Conservation (phyloP, 805 yeast species). For the Wickerhamiella bombiphila region DNA sequence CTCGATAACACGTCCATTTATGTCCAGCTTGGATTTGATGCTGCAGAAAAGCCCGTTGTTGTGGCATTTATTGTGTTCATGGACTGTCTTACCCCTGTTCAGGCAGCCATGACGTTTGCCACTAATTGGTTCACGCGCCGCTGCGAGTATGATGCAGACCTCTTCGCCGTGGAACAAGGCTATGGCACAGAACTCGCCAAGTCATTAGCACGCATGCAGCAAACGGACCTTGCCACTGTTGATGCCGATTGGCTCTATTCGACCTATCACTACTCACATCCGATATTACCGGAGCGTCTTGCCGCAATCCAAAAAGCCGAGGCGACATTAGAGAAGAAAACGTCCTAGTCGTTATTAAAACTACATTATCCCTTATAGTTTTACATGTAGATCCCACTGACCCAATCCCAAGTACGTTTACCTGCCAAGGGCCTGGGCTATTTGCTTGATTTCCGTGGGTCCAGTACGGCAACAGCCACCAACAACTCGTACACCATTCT, state of each 20-base stretch:
- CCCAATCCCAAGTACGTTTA: background rate
- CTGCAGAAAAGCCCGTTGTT: constrained; percentile 49
- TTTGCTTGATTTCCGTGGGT: constrained; percentile 30
- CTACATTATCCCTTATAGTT: background rate
- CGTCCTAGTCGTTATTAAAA: background rate
- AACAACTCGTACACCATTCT: constrained; percentile 33
- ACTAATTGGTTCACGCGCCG: constrained; percentile 65
- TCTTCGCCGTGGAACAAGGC: constrained; percentile 63
- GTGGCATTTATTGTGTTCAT: constrained; percentile 71
- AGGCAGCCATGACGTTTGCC: constrained; percentile 48
- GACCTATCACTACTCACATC: constrained; percentile 81
- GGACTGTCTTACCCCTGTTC: constrained; percentile 67
- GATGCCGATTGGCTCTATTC: constrained; percentile 85
- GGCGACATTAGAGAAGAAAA: background rate
- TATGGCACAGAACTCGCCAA: constrained; percentile 50
- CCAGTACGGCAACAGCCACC: constrained; percentile 71
- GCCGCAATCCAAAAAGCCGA: constrained; percentile 37
- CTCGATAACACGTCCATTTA: constrained; percentile 67
- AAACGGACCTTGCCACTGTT: constrained; percentile 70
- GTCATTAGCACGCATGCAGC: constrained; percentile 61
- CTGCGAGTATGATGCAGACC: constrained; percentile 89
- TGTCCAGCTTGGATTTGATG: constrained; percentile 59
- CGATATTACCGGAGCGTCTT: constrained; percentile 80
- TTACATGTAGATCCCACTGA: background rate
- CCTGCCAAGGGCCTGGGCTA: constrained; percentile 3